phyloP scores from a whole-genome alignment of 176 grass and related monocot species.

The Oryza australiensis region DNA sequence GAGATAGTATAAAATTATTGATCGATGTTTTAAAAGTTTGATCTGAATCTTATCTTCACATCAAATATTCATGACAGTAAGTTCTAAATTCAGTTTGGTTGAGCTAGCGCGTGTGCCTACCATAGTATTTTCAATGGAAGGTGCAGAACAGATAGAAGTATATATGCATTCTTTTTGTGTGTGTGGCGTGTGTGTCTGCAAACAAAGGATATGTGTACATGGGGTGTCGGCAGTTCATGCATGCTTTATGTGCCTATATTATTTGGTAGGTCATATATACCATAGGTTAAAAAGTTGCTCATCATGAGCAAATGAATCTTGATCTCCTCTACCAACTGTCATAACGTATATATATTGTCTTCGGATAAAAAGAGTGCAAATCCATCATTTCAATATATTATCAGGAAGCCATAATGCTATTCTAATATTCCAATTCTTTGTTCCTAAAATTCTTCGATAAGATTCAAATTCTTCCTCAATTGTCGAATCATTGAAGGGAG shows the following conservation, averaged over 20 bases:
- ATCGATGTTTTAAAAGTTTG: neutral
- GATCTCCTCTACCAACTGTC: constrained; percentile 4
- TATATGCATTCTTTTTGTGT: neutral
- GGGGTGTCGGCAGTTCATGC: neutral
- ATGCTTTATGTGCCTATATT: constrained; percentile 3
- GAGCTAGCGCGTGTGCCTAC: neutral
- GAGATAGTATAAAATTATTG: neutral
- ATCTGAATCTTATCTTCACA: neutral
- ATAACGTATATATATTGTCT: neutral
- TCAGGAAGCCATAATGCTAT: constrained; percentile 5
- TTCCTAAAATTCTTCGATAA: neutral
- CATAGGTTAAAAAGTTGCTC: neutral
- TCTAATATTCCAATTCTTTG: constrained; percentile 15
- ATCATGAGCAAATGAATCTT: constrained; percentile 14
- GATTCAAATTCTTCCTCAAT: constrained; percentile 23
- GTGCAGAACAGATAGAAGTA: neutral
- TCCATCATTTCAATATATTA: neutral
- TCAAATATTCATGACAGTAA: too few species aligned
- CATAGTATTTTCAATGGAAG: neutral
- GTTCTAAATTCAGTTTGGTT: neutral
- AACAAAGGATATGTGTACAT: neutral
- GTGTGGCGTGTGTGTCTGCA: neutral
- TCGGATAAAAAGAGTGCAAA: constrained; percentile 26
- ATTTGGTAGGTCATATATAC: constrained; percentile 47
- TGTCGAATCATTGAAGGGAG: constrained; percentile 4